Base-by-base conservation (phyloP, 108 stramenopile genomes). In the Fistulifera pelliculosa region DNA sequence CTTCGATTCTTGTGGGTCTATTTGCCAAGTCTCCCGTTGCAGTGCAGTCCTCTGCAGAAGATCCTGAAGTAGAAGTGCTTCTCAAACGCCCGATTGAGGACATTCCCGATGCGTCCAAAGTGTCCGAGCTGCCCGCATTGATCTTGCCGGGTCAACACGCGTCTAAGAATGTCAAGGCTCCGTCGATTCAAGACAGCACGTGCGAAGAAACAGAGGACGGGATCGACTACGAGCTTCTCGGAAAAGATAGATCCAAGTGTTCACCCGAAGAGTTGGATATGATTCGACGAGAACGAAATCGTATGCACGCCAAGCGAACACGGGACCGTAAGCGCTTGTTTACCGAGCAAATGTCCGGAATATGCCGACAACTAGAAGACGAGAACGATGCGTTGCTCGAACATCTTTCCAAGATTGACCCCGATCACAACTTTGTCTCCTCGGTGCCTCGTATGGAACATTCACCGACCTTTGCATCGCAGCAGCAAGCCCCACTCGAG, bases 271-370 rank as follows among this genome's bases (percentile, higher is more conserved):
- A 93, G 71, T 74, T 88, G 11, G 91, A 93, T 58, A 66, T 73
- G 56, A 88, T 93, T 58, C 80, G 87, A 23, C 64, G 85, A 51
- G 91, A 93, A 57, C 63, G 91, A 15, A 93, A 93, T 56, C 78
- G 91, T n/a, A 93, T 93, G 85, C 91, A 93, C 59, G 91, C 91
- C 49, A 88, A 88, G 61, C 73, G 84, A 48, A 93, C 86, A 17
- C 60, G 91, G 27, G 91, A 93, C 55, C 58, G 87, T 12, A 89
- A 89, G 67, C 76, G 87, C 10, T 64, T 83, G 10, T 83, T 87
- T 40, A 85, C 83, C 79, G 87, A 85, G 65, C 79, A 85, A 52
- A 89, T 89, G 83, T 79, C 79, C 35, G 77, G 73, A 47, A 82
- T 89, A 69, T 83, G 84, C 57, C 77, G 69, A 43, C 53, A 66